Evolutionary conservation across 805 yeast genomes (phyloP).

Genomic region (Ascoidea tarda): DNA sequence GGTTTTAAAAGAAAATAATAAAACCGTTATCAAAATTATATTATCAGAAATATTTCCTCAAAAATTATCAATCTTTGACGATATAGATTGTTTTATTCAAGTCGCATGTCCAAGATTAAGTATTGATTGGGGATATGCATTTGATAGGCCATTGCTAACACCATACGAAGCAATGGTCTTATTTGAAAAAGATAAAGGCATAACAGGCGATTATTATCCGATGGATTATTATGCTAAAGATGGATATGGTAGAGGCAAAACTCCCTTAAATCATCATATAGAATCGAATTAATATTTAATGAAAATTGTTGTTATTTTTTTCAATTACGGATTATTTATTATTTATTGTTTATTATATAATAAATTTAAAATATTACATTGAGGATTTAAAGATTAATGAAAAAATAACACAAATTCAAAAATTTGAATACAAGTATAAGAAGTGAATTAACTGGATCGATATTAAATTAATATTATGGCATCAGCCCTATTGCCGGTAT

Average conservation of each 20-base stretch:
- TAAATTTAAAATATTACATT: no score
- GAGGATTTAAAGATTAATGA: background rate
- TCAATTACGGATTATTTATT: no score
- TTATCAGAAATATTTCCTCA: constrained; percentile 89
- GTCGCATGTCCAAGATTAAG: constrained; percentile 95
- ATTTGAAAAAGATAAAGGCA: constrained; percentile 55
- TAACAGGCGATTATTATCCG: constrained; percentile 61
- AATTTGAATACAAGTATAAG: background rate
- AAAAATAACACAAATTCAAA: background rate
- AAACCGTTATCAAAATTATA: constrained; percentile 65
- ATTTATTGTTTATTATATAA: no score
- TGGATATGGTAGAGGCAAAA: constrained; percentile 83
- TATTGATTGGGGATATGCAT: constrained; percentile 98
- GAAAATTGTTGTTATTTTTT: no score
- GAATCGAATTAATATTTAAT: background rate
- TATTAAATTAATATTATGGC: constrained; percentile 17
- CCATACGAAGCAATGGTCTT: constrained; percentile 95
- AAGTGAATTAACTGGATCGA: background rate
- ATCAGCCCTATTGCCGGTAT: constrained; percentile 33
- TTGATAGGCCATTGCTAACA: constrained; percentile 78
- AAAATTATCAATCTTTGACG: constrained; percentile 83
- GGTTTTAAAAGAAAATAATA: constrained; percentile 37
- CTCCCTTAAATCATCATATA: constrained; percentile 33
- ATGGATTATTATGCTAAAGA: constrained; percentile 90
- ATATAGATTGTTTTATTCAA: constrained; percentile 89